Evolutionary conservation across 257 asterid genomes (phyloP), one percentile per base, ranked within the genome.

Genomic region (Solanum dulcamara): DNA sequence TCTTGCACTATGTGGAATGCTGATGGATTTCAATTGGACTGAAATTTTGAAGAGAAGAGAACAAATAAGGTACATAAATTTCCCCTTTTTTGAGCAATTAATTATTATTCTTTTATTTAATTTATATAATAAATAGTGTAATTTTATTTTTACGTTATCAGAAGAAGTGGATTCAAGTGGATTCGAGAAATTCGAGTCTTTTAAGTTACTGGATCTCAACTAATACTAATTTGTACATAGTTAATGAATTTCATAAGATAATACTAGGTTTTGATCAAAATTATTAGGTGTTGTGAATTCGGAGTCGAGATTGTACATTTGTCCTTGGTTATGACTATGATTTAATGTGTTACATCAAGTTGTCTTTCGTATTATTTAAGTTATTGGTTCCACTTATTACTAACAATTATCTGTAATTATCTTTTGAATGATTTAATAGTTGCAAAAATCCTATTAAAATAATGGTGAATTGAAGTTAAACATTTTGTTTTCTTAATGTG

Each of bases 1-100:
- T 84, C 98, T 96, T 33, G 96, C 98, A 20, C 85, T 96, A 88
- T 95, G 95, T 87, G 99, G 98, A 83, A 88, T 96, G 94, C 92
- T 96, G 42, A 96, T 96, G 97, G 99, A 96, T 88, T 93, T 91
- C 88, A 96, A 95, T 86, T 94, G 98, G 98, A 95, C 98, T 6
- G 97, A 96, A 86, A 96, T 96, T 82, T 85, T 96, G 24, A 94
- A 92, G 86, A 91, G 94, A 86, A 92, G 91, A 88, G 89, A 89
- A 60, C 86, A 87, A 64, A 88, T 96, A 59, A 94, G 99, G 99
- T 94, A 57, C 82, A 33, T 0, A 33, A 15, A 26, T 62, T 28
- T 28, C 59, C 59, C 11, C 20, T 14, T 28, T 37, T 7, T 68
- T 2, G 26, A 24, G 22, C 22, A 64, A 14, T 64, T 64, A 9